Conservation (phyloP, 495 filamentous ascomycete genomes). For the Chaetomium fimeti region DNA sequence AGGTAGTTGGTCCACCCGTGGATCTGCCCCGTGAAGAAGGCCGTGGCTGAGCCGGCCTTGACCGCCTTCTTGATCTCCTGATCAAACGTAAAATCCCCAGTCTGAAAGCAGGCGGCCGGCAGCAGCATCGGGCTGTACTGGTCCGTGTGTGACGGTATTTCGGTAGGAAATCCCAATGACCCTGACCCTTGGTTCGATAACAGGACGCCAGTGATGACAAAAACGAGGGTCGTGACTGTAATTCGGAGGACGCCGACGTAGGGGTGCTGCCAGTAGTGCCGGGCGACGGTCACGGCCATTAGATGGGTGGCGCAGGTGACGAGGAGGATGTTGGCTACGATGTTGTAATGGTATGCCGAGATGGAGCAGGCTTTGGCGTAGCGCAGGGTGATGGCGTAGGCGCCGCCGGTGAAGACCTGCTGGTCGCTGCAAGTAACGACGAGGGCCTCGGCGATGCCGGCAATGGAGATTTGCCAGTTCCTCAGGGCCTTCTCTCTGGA, state of each 20-base stretch:
- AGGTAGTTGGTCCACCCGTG: conserved; percentile 37
- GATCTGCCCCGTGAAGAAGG: conserved; percentile 29
- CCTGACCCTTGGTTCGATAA: conserved; percentile 34
- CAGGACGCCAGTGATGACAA: conserved; percentile 33
- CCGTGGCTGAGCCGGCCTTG: conserved; percentile 18
- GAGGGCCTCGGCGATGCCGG: conserved; percentile 38
- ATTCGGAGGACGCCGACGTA: conserved; percentile 32
- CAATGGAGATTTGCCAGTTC: conserved; percentile 24
- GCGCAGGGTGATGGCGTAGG: conserved; percentile 40
- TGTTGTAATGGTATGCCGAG: conserved; percentile 46
- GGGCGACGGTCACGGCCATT: conserved; percentile 37
- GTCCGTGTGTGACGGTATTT: conserved; percentile 23
- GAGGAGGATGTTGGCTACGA: conserved; percentile 43
- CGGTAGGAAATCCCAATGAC: conserved; percentile 32
- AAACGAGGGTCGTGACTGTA: conserved; percentile 29
- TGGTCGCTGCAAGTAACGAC: conserved; percentile 44
- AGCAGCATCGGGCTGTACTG: conserved; percentile 32
- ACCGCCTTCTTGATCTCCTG: conserved; percentile 21
- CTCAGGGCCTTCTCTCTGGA: conserved; percentile 7
- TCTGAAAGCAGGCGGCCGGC: conserved; percentile 39
- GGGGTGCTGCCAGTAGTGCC: conserved; percentile 40
- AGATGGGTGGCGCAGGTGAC: conserved; percentile 45
- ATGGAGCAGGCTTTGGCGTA: conserved; percentile 41
- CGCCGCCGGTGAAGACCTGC: conserved; percentile 43
- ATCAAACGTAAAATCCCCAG: conserved; percentile 9